These are phyloP conservation scores for Trichophyton simii DNA, from an alignment of 2,329 filamentous ascomycete species.

Conservation along the genomic window DNA sequence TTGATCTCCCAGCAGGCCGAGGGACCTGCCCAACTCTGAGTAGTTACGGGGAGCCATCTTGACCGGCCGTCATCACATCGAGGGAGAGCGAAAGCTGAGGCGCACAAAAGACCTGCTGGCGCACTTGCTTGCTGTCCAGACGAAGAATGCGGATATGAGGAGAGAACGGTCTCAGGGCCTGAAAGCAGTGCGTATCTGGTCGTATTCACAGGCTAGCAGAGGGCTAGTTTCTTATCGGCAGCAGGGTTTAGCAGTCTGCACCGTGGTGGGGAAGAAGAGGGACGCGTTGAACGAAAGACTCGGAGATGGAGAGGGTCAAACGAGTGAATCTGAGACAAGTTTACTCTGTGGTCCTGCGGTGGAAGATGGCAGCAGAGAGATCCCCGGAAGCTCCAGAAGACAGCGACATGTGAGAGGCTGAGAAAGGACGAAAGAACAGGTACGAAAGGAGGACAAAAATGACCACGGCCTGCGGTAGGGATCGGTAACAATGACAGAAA, in stretches of 20 bases:
- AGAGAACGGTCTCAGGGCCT: background rate
- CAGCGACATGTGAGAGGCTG: background rate
- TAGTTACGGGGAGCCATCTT: slow-evolving; percentile 2
- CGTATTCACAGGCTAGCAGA: background rate
- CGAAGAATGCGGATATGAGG: background rate
- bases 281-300: background rate
- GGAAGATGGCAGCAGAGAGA: background rate
- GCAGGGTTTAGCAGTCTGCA: slow-evolving; percentile 3
- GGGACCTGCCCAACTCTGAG: background rate
- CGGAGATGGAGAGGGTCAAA: background rate
- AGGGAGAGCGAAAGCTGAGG: background rate
- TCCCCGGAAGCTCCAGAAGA: background rate
- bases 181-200: background rate
- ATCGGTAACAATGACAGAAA: slow-evolving; percentile 2
- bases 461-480: background rate
- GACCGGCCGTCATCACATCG: slow-evolving; percentile 2
- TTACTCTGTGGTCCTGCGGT: background rate
- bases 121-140: background rate
- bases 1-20: slow-evolving; percentile 11
- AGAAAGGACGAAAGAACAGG: background rate
- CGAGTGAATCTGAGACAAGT: background rate
- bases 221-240: background rate
- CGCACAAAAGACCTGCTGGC: background rate
- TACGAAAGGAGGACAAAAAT: background rate
- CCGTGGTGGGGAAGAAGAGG: background rate